Evolutionary conservation across 345 rosid species (phyloP).

Genomic region (Cardiospermum halicacabum): DNA sequence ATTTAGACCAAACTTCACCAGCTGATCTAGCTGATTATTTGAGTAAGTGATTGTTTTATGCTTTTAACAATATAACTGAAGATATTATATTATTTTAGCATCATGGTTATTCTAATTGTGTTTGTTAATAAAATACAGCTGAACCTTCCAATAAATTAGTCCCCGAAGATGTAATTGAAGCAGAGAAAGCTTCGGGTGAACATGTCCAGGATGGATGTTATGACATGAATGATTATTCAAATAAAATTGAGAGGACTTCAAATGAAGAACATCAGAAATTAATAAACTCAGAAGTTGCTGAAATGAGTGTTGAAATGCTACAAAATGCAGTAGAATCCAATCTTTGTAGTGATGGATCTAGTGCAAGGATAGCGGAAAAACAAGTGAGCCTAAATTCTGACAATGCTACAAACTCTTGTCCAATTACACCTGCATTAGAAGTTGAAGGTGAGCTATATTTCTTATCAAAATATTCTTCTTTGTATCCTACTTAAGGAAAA

Average conservation of each 20-base stretch:
- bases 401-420: not conserved
- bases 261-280: constrained; percentile 8
- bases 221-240: constrained; percentile 1
- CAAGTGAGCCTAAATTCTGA: constrained; percentile 3
- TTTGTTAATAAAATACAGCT: constrained; percentile 11
- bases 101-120: not conserved
- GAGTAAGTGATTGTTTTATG: constrained; percentile 19
- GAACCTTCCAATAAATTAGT: constrained; percentile 8
- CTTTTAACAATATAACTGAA: not conserved
- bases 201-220: not conserved
- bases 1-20: constrained; percentile 11
- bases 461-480: not conserved
- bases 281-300: not conserved
- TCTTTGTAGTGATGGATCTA: not conserved
- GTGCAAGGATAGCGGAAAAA: constrained; percentile 4
- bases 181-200: constrained; percentile 11
- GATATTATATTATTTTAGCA: not conserved
- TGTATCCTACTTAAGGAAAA: not conserved
- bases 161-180: constrained; percentile 11
- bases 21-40: not conserved
- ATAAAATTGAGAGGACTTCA: constrained; percentile 3
- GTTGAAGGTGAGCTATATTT: constrained; percentile 14
- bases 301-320: constrained; percentile 3
- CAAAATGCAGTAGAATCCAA: constrained; percentile 4
- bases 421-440: constrained; percentile 6